Conservation (phyloP, 768 basidiomycete genomes). For the Termitomyces sp. region DNA sequence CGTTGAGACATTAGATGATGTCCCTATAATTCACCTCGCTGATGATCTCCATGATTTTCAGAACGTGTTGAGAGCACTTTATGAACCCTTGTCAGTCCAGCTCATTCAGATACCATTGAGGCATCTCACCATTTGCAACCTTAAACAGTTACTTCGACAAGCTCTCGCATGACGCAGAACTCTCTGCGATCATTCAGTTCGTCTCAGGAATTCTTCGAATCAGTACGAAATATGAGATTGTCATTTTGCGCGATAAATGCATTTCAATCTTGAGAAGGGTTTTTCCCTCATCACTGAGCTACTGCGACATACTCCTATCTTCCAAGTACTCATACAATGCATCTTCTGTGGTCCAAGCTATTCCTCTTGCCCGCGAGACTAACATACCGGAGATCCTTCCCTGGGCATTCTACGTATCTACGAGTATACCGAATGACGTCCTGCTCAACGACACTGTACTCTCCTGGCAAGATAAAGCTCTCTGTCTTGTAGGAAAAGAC, state of each 20-base stretch:
- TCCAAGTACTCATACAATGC: slow-evolving; percentile 29
- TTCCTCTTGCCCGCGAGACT: slow-evolving; percentile 33
- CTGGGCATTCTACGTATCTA: slow-evolving; percentile 41
- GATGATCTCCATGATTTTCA: slow-evolving; percentile 28
- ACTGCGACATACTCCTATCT: slow-evolving; percentile 31
- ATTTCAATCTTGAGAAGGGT: slow-evolving; percentile 31
- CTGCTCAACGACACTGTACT: slow-evolving; percentile 28
- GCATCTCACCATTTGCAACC: not conserved
- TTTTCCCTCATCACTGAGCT: slow-evolving; percentile 33
- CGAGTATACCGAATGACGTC: slow-evolving; percentile 28
- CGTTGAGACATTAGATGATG: slow-evolving; percentile 25
- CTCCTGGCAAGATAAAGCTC: slow-evolving; percentile 36
- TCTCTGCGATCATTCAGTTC: slow-evolving; percentile 29
- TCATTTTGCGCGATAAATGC: slow-evolving; percentile 30
- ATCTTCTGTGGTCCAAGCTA: slow-evolving; percentile 32
- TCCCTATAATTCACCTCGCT: slow-evolving; percentile 25
- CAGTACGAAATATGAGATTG: slow-evolving; percentile 38
- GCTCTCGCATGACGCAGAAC: slow-evolving; percentile 24
- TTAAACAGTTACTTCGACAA: slow-evolving; percentile 30
- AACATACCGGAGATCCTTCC: slow-evolving; percentile 36
- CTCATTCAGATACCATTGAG: too few species aligned
- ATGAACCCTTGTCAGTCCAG: slow-evolving; percentile 18
- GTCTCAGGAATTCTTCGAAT: slow-evolving; percentile 36
- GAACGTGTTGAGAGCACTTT: slow-evolving; percentile 28
- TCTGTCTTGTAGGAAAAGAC: slow-evolving; percentile 34